Conservation (phyloP, 1,284 basidiomycete species). For the Ganoderma resinaceum region DNA sequence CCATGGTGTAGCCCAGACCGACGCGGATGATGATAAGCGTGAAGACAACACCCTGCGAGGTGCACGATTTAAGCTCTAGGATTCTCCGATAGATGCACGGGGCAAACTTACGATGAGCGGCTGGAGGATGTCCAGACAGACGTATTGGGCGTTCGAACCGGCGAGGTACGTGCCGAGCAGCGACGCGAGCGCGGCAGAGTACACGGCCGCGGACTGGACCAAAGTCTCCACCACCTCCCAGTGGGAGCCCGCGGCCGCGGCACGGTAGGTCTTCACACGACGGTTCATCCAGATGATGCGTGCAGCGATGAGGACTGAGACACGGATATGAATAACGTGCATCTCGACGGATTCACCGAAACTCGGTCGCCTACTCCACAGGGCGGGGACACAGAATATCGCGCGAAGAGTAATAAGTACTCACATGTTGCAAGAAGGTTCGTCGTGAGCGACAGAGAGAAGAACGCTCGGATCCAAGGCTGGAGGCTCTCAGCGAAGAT, state of each 20-base stretch:
- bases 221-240: constrained; percentile 25
- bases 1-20: constrained; percentile 25
- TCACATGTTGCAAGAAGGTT: constrained; percentile 28
- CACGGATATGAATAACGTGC: neutral
- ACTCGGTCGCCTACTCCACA: neutral
- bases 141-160: constrained; percentile 24
- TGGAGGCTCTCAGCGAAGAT: constrained; percentile 26
- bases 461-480: constrained; percentile 31
- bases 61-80: neutral
- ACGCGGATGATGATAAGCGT: constrained; percentile 29
- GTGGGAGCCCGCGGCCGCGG: neutral
- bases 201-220: constrained; percentile 29
- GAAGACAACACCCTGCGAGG: constrained; percentile 26
- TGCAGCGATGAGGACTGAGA: constrained; percentile 30
- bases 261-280: constrained; percentile 19
- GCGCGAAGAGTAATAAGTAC: neutral
- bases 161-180: constrained; percentile 24
- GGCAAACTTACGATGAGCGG: constrained; percentile 25
- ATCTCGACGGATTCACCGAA: neutral
- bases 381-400: neutral
- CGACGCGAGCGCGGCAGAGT: constrained; percentile 24
- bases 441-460: constrained; percentile 28
- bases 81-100: neutral
- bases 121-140: constrained; percentile 23
- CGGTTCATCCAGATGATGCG: constrained; percentile 29